Conservation (phyloP, 768 basidiomycete species). For the Macrolepiota albuminosa region DNA sequence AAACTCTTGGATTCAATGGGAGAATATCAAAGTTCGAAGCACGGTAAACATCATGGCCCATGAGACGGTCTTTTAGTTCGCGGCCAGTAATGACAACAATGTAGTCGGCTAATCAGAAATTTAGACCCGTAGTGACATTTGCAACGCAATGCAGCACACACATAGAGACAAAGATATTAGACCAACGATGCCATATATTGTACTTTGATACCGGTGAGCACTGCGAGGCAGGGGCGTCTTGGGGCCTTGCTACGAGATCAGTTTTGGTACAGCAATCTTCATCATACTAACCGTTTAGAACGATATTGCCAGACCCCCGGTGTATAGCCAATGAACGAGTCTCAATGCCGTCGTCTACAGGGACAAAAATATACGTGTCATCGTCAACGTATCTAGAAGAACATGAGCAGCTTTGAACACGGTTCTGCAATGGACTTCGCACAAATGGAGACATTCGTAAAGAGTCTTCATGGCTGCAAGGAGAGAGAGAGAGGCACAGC, state of each 20-base stretch:
- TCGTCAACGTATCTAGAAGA: conserved; percentile 57
- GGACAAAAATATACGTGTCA: conserved; percentile 78
- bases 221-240: conserved; percentile 48
- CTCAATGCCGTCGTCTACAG: conserved; percentile 48
- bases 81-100: conserved; percentile 84
- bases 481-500: conserved; percentile 14
- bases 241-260: conserved; percentile 34
- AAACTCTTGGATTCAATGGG: conserved; percentile 71
- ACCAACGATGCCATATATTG: conserved; percentile 73
- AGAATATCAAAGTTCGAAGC: conserved; percentile 91
- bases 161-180: conserved; percentile 73
- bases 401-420: conserved; percentile 11
- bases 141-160: conserved; percentile 21
- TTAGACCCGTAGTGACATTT: neutral
- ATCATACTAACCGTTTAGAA: conserved; percentile 53
- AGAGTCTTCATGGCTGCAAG: conserved; percentile 52
- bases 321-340: conserved; percentile 68
- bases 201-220: conserved; percentile 56
- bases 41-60: conserved; percentile 83
- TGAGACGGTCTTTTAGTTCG: conserved; percentile 69
- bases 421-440: conserved; percentile 17
- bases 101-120: conserved; percentile 76
- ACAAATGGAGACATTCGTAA: conserved; percentile 75
- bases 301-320: conserved; percentile 70
- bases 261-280: conserved; percentile 1